These are phyloP conservation scores for Colletotrichum liriopes DNA, from an alignment of 2,329 filamentous ascomycete species.

Conservation along the genomic window DNA sequence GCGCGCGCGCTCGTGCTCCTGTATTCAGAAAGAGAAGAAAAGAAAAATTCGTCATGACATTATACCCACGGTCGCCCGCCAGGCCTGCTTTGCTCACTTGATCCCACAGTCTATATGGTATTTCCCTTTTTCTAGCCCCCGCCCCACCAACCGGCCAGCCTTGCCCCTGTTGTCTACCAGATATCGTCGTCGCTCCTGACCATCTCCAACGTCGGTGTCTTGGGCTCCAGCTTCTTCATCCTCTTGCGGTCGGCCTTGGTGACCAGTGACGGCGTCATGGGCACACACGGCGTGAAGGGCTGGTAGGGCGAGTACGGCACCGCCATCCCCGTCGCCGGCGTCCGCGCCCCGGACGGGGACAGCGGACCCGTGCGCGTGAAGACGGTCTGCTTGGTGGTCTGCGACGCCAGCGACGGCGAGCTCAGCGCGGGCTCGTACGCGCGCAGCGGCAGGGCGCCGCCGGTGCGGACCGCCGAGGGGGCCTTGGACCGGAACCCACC, in stretches of 20 bases:
- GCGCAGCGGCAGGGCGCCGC: slow-evolving; percentile 72
- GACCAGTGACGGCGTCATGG: slow-evolving; percentile 82
- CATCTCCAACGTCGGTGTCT: slow-evolving; percentile 75
- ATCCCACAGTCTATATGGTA: slow-evolving; percentile 40
- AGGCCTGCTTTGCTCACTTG: slow-evolving; percentile 19
- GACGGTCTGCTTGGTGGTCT: slow-evolving; percentile 75
- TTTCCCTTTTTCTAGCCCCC: slow-evolving; percentile 30
- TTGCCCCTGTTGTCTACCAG: slow-evolving; percentile 64
- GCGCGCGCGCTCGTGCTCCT: neutral
- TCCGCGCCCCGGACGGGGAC: slow-evolving; percentile 72
- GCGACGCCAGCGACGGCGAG: slow-evolving; percentile 63
- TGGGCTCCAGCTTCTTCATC: slow-evolving; percentile 75
- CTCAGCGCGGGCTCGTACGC: slow-evolving; percentile 72
- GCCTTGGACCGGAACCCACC: slow-evolving; percentile 63
- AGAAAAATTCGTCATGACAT: slow-evolving; percentile 38
- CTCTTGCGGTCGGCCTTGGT: slow-evolving; percentile 80
- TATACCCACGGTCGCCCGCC: slow-evolving; percentile 37
- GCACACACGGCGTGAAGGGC: slow-evolving; percentile 82
- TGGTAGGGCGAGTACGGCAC: slow-evolving; percentile 86
- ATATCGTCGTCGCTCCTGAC: slow-evolving; percentile 75
- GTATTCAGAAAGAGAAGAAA: neutral
- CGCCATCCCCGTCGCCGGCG: slow-evolving; percentile 73
- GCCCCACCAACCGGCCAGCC: neutral
- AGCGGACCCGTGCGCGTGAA: slow-evolving; percentile 71
- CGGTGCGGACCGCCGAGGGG: slow-evolving; percentile 70